phyloP scores from a whole-genome alignment of 1,284 basidiomycete genomes.

The Neolentinus lepideus region DNA sequence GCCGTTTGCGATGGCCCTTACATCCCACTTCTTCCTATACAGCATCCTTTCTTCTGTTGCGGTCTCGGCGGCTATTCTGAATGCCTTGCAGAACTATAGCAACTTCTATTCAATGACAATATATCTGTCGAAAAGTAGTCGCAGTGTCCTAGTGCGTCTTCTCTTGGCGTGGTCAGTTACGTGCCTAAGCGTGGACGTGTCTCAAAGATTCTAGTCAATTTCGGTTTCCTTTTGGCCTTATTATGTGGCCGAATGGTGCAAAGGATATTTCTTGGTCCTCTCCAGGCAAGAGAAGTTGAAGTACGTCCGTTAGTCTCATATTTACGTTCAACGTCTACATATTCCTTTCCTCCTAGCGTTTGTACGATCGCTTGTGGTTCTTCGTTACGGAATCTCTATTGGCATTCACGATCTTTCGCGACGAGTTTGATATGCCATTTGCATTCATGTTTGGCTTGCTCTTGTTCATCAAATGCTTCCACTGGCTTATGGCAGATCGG shows the following conservation, averaged over 20 bases:
- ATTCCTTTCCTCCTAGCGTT: slow-evolving; percentile 45
- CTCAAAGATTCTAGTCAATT: slow-evolving; percentile 88
- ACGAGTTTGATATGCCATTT: slow-evolving; percentile 91
- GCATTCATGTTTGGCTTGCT: slow-evolving; percentile 89
- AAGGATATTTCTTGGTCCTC: slow-evolving; percentile 85
- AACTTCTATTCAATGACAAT: slow-evolving; percentile 96
- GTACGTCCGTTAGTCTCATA: slow-evolving; percentile 35
- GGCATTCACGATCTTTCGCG: slow-evolving; percentile 94
- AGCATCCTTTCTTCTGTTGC: slow-evolving; percentile 62
- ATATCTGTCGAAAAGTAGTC: slow-evolving; percentile 87
- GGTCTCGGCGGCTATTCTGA: slow-evolving; percentile 64
- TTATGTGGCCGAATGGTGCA: slow-evolving; percentile 76
- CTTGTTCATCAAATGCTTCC: slow-evolving; percentile 95
- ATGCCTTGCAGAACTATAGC: slow-evolving; percentile 77
- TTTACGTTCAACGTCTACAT: slow-evolving; percentile 3
- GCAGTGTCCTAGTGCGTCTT: slow-evolving; percentile 73
- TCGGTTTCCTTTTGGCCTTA: slow-evolving; percentile 75
- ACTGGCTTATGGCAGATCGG: slow-evolving; percentile 92
- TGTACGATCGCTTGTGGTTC: slow-evolving; percentile 96
- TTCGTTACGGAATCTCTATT: slow-evolving; percentile 94
- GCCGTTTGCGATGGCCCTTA: slow-evolving; percentile 40
- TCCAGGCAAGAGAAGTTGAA: slow-evolving; percentile 89
- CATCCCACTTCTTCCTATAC: slow-evolving; percentile 66
- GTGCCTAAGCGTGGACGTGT: slow-evolving; percentile 5
- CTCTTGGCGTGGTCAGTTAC: background rate